phyloP scores from a whole-genome alignment of 2,329 filamentous ascomycete genomes.

The Meredithiella fracta region DNA sequence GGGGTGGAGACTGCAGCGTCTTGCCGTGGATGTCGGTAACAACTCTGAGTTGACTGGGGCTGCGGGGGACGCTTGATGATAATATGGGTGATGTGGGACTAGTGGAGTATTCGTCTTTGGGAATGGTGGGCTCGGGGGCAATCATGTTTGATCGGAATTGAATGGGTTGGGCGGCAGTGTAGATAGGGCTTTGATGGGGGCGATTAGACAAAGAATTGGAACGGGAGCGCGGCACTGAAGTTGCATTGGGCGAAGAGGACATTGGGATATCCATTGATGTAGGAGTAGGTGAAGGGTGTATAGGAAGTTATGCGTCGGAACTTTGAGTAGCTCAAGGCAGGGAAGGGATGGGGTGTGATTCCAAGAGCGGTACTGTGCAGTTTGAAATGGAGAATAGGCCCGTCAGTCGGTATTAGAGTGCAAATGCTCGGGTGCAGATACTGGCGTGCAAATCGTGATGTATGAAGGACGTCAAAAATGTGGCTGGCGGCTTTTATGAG shows the following conservation, averaged over 20 bases:
- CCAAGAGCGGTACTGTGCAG: not conserved
- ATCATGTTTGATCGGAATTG: conserved; percentile 15
- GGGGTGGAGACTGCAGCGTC: conserved; percentile 15
- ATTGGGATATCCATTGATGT: conserved; percentile 1
- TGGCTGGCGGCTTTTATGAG: too few relatives aligned
- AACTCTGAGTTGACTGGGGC: conserved; percentile 15
- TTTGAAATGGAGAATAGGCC: too few relatives aligned
- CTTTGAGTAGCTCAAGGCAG: too few relatives aligned
- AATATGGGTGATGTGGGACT: conserved; percentile 12
- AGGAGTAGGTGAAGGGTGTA: not conserved
- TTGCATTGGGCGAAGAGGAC: not conserved
- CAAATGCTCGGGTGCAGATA: not conserved
- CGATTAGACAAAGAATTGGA: conserved; percentile 3
- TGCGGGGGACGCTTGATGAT: conserved; percentile 11
- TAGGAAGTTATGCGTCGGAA: too few relatives aligned
- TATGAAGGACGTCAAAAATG: too few relatives aligned
- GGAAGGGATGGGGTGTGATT: not conserved
- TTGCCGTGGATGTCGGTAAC: conserved; percentile 15
- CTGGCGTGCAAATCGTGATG: too few relatives aligned
- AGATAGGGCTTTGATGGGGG: not conserved
- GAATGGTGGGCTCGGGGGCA: conserved; percentile 12
- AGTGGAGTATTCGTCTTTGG: conserved; percentile 14
- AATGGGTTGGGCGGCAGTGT: conserved; percentile 5
- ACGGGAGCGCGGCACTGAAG: not conserved
- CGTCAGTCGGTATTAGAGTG: not conserved